Percentiles rank a stretch among this genome's conserved stretches.
Evolutionary conservation across 139 green algal species (phyloP).

Genomic region (Picochlorum sp.): DNA sequence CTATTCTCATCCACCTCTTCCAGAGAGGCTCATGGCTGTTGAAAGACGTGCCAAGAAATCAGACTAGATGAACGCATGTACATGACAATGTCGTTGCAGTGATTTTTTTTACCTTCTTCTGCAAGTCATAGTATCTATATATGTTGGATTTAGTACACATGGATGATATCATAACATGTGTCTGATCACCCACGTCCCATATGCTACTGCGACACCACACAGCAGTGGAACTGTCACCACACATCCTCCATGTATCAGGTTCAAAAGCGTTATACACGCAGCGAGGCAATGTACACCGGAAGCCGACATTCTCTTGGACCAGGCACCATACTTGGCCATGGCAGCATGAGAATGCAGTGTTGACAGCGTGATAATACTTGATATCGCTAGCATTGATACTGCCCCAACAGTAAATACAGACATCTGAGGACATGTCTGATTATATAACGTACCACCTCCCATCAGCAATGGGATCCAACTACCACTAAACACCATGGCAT

Average conservation of each 20-base stretch:
- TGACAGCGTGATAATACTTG: conserved; percentile 35
- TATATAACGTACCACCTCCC: conserved; percentile 30
- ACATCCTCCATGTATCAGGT: conserved; percentile 24
- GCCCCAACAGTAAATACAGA: conserved; percentile 17
- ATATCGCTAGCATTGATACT: conserved; percentile 37
- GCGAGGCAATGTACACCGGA: conserved; percentile 11
- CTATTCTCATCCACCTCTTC: conserved; percentile 72
- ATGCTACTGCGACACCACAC: neutral
- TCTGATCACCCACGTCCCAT: neutral
- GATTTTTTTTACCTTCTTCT: neutral
- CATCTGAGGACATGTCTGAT: conserved; percentile 27
- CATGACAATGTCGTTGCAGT: neutral
- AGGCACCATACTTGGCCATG: neutral
- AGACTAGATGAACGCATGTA: conserved; percentile 6
- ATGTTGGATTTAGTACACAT: too few species aligned
- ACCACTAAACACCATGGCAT: conserved; percentile 29
- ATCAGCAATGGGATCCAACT: conserved; percentile 33
- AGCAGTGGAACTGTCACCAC: conserved; percentile 19
- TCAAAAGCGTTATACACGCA: conserved; percentile 28
- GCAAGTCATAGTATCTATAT: neutral
- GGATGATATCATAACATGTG: neutral
- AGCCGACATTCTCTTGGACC: neutral
- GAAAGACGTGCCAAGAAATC: conserved; percentile 37
- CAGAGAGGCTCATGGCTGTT: conserved; percentile 69
- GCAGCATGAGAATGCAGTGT: conserved; percentile 45